These are phyloP conservation scores for Corylus americana DNA, from an alignment of 306 rosid genomes.

Conservation along the genomic window DNA sequence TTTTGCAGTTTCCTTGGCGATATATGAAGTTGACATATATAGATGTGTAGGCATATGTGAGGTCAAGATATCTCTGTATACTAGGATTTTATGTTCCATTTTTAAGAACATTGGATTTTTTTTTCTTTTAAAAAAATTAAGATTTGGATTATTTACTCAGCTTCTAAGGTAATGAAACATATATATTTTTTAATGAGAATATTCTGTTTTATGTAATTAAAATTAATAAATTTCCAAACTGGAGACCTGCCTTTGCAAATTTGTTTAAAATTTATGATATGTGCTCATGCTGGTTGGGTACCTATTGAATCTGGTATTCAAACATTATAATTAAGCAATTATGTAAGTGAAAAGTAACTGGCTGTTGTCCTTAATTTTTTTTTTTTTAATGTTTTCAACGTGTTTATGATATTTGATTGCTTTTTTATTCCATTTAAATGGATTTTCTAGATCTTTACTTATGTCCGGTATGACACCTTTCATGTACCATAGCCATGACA, in stretches of 20 bases:
- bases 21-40: not conserved
- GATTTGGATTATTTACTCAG: not conserved
- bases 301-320: not conserved
- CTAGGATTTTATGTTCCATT: not conserved
- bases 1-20: not conserved
- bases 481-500: constrained; percentile 13
- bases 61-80: not conserved
- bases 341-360: not conserved
- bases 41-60: not conserved
- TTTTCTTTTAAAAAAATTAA: not conserved
- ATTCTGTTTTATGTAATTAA: not conserved
- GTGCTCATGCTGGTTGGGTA: not conserved
- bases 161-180: not conserved
- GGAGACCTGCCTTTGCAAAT: not conserved
- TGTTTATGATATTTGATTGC: not conserved
- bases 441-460: constrained; percentile 16
- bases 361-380: not conserved
- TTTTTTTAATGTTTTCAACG: not conserved
- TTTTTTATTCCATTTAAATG: constrained; percentile 14
- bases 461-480: constrained; percentile 13
- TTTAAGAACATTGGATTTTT: not conserved
- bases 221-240: not conserved
- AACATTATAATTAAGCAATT: not conserved
- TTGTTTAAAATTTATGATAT: not conserved
- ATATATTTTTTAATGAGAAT: not conserved